Evolutionary conservation across 176 grass and related monocot genomes (phyloP).

Genomic region (Panicum miliaceum): DNA sequence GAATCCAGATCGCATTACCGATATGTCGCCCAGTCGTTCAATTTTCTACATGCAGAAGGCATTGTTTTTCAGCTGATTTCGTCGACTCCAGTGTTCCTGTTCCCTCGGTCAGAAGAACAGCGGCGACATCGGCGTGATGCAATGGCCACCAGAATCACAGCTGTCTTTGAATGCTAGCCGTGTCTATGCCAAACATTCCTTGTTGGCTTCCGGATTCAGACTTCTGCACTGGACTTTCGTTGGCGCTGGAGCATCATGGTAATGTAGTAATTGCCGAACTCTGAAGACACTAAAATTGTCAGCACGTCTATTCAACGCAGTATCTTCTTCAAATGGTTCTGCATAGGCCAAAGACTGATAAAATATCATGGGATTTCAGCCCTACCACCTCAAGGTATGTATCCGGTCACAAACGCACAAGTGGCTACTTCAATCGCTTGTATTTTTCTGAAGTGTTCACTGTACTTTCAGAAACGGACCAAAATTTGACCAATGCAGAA

Average conservation of each 20-base stretch:
- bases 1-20: neutral
- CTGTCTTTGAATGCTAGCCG: neutral
- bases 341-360: neutral
- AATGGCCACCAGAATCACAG: neutral
- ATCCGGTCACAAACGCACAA: neutral
- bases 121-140: neutral
- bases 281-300: constrained; percentile 8
- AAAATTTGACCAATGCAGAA: neutral
- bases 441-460: neutral
- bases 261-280: neutral
- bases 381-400: neutral
- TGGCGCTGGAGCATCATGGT: neutral
- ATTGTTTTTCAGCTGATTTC: neutral
- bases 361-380: neutral
- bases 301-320: neutral
- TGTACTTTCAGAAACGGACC: neutral
- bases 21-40: neutral
- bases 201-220: constrained; percentile 23
- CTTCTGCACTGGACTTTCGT: neutral
- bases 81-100: neutral
- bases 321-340: constrained; percentile 3
- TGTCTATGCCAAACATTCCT: constrained; percentile 37
- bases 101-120: neutral
- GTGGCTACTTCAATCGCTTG: neutral
- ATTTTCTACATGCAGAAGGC: neutral